These are phyloP conservation scores for Capronia epimyces DNA, from an alignment of 2,329 filamentous ascomycete genomes.

Conservation along the genomic window DNA sequence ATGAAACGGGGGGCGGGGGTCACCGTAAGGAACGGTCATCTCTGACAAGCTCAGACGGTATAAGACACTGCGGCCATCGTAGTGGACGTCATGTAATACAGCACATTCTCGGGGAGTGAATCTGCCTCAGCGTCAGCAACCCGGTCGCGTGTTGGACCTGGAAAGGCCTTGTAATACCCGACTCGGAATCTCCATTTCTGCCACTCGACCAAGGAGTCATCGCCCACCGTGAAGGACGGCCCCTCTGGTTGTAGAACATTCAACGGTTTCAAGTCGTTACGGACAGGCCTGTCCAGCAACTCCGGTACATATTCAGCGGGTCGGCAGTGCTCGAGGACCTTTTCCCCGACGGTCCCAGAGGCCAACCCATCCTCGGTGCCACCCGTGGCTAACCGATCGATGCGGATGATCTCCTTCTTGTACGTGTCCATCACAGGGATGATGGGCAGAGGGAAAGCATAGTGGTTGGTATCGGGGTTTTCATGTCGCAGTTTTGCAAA, in stretches of 20 bases:
- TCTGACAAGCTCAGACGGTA: constrained; percentile 64
- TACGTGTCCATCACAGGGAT: constrained; percentile 55
- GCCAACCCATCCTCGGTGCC: constrained; percentile 46
- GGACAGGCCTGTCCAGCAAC: constrained; percentile 45
- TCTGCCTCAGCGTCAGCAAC: constrained; percentile 26
- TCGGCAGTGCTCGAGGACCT: constrained; percentile 49
- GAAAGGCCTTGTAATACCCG: constrained; percentile 37
- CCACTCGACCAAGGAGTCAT: constrained; percentile 50
- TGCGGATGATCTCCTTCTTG: constrained; percentile 50
- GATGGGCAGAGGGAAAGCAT: constrained; percentile 55
- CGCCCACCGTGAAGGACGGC: constrained; percentile 56
- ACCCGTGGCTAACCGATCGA: constrained; percentile 53
- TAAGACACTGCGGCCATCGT: constrained; percentile 60
- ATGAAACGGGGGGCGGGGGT: constrained; percentile 60
- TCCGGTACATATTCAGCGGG: constrained; percentile 48
- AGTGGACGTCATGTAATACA: constrained; percentile 65
- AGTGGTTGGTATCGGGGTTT: constrained; percentile 57
- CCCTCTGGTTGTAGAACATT: constrained; percentile 67
- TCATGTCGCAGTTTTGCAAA: constrained; percentile 46
- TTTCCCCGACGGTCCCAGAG: constrained; percentile 38
- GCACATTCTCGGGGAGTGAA: constrained; percentile 67
- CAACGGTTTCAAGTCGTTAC: constrained; percentile 60
- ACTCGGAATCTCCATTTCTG: constrained; percentile 67
- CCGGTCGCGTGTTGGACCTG: neutral
- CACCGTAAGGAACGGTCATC: constrained; percentile 64